A percentile compares a stretch with the other conserved stretches of the same genome.
These are phyloP conservation scores for Aotearoamyces nothofagi DNA, from an alignment of 2,329 filamentous ascomycete genomes.

Conservation along the genomic window DNA sequence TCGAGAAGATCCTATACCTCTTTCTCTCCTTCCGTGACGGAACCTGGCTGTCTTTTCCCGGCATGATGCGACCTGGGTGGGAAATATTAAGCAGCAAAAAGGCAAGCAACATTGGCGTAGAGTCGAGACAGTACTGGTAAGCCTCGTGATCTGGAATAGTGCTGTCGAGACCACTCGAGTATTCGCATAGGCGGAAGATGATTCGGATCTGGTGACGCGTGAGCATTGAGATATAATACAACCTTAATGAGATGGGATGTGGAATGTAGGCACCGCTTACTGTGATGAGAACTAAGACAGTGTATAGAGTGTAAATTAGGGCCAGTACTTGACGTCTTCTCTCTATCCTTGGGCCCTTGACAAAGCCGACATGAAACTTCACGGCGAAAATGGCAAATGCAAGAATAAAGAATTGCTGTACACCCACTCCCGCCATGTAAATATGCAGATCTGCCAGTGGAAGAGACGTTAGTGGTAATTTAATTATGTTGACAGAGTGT, in stretches of 20 bases:
- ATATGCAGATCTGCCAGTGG: conserved; percentile 21
- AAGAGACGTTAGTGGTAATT: background rate
- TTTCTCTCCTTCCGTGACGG: no score
- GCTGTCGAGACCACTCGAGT: conserved; percentile 32
- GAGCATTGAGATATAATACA: background rate
- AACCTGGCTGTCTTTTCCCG: no score
- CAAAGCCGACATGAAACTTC: conserved; percentile 25
- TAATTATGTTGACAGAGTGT: no score
- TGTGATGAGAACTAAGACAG: conserved; percentile 25
- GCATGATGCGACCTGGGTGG: no score
- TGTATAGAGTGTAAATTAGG: conserved; percentile 25
- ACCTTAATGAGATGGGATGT: background rate
- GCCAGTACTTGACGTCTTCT: conserved; percentile 2
- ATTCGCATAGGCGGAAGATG: conserved; percentile 44
- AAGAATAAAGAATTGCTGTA: conserved; percentile 34
- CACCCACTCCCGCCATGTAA: conserved; percentile 37
- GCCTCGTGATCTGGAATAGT: conserved; percentile 31
- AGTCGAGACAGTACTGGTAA: conserved; percentile 36
- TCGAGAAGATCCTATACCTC: no score
- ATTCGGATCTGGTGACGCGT: conserved; percentile 34
- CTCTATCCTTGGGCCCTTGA: conserved; percentile 6
- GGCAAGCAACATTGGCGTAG: conserved; percentile 37
- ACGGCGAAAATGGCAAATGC: conserved; percentile 25
- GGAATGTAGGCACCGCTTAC: conserved; percentile 10
- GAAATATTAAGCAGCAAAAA: conserved; percentile 25